A percentile compares a stretch with the other conserved stretches of the same genome.
phyloP scores from a whole-genome alignment of 345 rosid genomes.

The Nasturtium officinale region DNA sequence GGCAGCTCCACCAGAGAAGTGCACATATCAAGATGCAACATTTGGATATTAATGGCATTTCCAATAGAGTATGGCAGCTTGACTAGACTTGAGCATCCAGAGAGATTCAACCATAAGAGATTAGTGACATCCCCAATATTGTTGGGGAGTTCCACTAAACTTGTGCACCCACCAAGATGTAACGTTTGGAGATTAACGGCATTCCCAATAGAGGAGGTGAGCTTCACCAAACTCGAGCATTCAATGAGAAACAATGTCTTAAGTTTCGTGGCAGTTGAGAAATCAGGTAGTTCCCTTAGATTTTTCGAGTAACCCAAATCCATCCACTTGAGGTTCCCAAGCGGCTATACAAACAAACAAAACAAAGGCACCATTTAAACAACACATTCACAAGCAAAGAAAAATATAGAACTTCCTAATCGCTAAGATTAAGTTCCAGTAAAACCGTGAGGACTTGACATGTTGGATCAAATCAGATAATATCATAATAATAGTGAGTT shows the following conservation, averaged over 20 bases:
- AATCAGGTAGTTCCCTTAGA: constrained; percentile 5
- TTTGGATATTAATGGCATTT: too few species aligned
- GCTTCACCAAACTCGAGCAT: background rate
- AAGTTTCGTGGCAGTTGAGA: background rate
- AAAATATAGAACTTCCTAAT: too few species aligned
- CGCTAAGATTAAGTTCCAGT: too few species aligned
- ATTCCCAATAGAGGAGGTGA: background rate
- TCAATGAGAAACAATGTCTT: background rate
- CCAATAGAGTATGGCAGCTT: constrained; percentile 1
- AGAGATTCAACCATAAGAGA: background rate
- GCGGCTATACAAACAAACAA: background rate
- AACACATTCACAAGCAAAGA: too few species aligned
- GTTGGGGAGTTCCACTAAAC: background rate
- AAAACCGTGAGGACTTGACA: too few species aligned
- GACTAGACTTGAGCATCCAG: background rate
- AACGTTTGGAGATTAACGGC: background rate
- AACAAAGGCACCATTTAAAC: background rate
- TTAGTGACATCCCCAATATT: background rate
- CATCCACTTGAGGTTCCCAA: background rate
- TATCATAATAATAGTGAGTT: too few species aligned
- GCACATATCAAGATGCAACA: too few species aligned
- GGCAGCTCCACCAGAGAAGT: too few species aligned
- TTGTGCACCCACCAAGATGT: background rate
- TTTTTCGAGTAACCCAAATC: background rate
- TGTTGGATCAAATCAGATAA: too few species aligned